A percentile compares a stretch with the other conserved stretches of the same genome.
Conservation (phyloP, 2,329 filamentous ascomycete genomes). For the Calonectria pseudoreteaudii region DNA sequence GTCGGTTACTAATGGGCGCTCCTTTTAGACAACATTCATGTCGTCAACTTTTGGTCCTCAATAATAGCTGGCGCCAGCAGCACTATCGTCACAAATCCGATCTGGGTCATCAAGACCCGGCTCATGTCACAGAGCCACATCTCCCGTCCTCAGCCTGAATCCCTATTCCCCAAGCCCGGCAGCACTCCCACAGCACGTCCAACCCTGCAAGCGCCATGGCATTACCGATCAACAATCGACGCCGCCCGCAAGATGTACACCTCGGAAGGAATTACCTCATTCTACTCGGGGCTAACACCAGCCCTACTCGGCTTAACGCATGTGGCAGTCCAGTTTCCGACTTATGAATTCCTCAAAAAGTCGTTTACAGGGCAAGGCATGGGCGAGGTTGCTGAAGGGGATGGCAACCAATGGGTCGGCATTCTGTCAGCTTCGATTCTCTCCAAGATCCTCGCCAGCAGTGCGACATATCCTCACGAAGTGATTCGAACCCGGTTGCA, state of each 20-base stretch:
- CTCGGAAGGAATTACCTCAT: constrained; percentile 87
- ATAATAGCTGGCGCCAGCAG: constrained; percentile 92
- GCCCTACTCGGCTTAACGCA: constrained; percentile 93
- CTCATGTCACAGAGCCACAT: constrained; percentile 90
- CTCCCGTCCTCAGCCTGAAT: constrained; percentile 52
- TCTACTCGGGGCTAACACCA: constrained; percentile 94
- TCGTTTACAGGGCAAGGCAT: constrained; percentile 91
- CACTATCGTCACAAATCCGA: constrained; percentile 94
- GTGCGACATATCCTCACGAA: constrained; percentile 96
- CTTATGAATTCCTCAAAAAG: constrained; percentile 94
- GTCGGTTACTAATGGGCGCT: constrained; percentile 33
- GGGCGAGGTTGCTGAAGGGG: constrained; percentile 67
- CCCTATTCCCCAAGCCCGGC: constrained; percentile 59
- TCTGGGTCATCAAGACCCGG: constrained; percentile 99
- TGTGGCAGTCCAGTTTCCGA: constrained; percentile 96
- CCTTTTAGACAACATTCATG: constrained; percentile 75
- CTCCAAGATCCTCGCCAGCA: constrained; percentile 94
- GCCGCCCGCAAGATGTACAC: constrained; percentile 96
- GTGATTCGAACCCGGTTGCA: constrained; percentile 94
- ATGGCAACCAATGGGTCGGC: constrained; percentile 79
- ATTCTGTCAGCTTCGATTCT: constrained; percentile 90
- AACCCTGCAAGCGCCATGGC: constrained; percentile 79
- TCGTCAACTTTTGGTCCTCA: constrained; percentile 89
- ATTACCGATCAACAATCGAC: constrained; percentile 90
- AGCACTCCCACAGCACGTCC: constrained; percentile 68